These are phyloP conservation scores for Tetrapisispora phaffii DNA, from an alignment of 805 yeast genomes.

Conservation along the genomic window DNA sequence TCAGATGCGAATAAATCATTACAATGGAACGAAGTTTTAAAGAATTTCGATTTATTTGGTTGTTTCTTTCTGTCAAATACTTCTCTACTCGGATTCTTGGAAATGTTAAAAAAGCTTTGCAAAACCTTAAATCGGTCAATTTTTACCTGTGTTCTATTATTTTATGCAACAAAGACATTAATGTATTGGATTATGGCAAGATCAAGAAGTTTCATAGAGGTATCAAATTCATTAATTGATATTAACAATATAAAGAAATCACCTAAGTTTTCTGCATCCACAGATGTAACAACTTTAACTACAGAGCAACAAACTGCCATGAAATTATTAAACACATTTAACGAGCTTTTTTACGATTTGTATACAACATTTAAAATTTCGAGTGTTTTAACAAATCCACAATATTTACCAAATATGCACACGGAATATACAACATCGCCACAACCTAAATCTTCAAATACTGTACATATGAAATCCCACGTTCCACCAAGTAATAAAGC, in stretches of 20 bases:
- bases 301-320: background rate
- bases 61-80: slow-evolving; percentile 34
- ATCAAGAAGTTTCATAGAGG: slow-evolving; percentile 35
- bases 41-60: slow-evolving; percentile 37
- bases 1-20: slow-evolving; percentile 1
- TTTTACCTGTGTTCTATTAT: slow-evolving; percentile 37
- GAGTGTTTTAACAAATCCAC: slow-evolving; percentile 8
- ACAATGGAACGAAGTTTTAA: slow-evolving; percentile 7
- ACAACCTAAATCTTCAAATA: background rate
- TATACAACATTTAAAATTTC: slow-evolving; percentile 19
- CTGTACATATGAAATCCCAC: background rate
- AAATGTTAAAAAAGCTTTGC: slow-evolving; percentile 31
- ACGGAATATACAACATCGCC: background rate
- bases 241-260: background rate
- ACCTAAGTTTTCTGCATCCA: background rate
- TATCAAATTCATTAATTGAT: slow-evolving; percentile 5
- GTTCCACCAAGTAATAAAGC: background rate
- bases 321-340: background rate
- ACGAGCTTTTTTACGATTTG: slow-evolving; percentile 19
- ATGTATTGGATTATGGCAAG: slow-evolving; percentile 42
- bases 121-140: slow-evolving; percentile 34
- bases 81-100: slow-evolving; percentile 32
- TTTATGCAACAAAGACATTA: slow-evolving; percentile 38
- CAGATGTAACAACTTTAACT: background rate
- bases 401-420: background rate